Conservation (phyloP, 768 basidiomycete genomes). For the Chiua virens region DNA sequence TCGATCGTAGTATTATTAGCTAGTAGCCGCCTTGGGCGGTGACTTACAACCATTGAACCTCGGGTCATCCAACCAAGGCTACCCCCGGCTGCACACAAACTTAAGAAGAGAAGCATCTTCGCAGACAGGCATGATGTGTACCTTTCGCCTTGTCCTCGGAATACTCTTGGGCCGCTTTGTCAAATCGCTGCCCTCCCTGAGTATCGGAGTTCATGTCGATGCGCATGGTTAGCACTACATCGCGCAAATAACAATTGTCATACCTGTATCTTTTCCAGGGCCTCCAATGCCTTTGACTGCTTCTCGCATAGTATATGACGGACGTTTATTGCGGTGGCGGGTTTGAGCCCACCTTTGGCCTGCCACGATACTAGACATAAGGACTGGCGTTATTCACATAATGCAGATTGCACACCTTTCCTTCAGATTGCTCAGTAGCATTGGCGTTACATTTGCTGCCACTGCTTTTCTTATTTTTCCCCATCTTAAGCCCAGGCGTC, state of each 20-base stretch:
- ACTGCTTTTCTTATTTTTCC: constrained; percentile 30
- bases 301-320: constrained; percentile 90
- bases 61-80: constrained; percentile 86
- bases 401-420: constrained; percentile 19
- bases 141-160: constrained; percentile 92
- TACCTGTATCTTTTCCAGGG: constrained; percentile 78
- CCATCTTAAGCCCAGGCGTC: constrained; percentile 2
- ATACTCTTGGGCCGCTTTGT: constrained; percentile 88
- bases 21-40: not conserved
- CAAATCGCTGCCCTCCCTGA: constrained; percentile 78
- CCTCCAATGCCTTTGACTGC: constrained; percentile 76
- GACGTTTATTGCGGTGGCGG: constrained; percentile 82
- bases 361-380: constrained; percentile 14
- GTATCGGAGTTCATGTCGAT: not conserved
- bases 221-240: not conserved
- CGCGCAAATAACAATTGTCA: constrained; percentile 1
- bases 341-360: constrained; percentile 64
- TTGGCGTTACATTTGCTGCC: constrained; percentile 17
- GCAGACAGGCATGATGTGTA: constrained; percentile 21
- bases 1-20: too few species aligned
- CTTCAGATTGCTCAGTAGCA: constrained; percentile 17
- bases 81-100: constrained; percentile 60
- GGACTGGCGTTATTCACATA: not conserved
- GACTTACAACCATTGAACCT: constrained; percentile 77
- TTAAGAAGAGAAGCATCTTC: constrained; percentile 2